Percentiles rank a stretch among this genome's conserved stretches.
Conservation (phyloP, 805 yeast species). For the Saccharomycopsis capsularis region DNA sequence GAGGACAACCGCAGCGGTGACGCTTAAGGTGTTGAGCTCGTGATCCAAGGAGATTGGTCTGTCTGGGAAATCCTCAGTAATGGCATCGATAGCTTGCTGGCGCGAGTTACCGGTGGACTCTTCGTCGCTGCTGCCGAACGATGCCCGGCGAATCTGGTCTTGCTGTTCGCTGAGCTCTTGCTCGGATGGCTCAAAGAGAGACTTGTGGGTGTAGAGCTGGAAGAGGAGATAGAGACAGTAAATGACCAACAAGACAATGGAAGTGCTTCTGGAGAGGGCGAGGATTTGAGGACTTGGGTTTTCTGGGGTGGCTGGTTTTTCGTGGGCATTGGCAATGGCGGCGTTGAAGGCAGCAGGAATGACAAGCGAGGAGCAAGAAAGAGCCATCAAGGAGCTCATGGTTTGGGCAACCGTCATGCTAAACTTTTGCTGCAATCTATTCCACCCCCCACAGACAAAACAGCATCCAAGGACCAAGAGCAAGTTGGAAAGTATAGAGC, state of each 20-base stretch:
- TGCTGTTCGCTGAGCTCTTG: constrained; percentile 34
- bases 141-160: constrained; percentile 8
- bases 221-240: constrained; percentile 76
- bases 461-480: constrained; percentile 92
- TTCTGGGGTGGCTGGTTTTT: constrained; percentile 28
- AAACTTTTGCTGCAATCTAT: constrained; percentile 78
- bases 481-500: constrained; percentile 83
- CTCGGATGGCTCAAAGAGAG: constrained; percentile 55
- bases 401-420: constrained; percentile 98
- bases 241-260: constrained; percentile 67
- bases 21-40: constrained; percentile 35
- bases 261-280: constrained; percentile 76
- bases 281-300: constrained; percentile 48
- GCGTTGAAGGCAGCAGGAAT: constrained; percentile 97
- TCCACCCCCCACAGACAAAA: constrained; percentile 86
- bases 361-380: constrained; percentile 80
- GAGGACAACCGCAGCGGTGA: constrained; percentile 44
- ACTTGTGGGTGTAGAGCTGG: constrained; percentile 83
- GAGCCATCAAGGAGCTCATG: constrained; percentile 88
- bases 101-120: constrained; percentile 18
- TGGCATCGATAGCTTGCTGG: not conserved
- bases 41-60: constrained; percentile 9
- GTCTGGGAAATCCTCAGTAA: constrained; percentile 8
- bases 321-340: constrained; percentile 47
- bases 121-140: constrained; percentile 22